A percentile compares a stretch with the other conserved stretches of the same genome.
These are phyloP conservation scores for Papiliotrema flavescens DNA, from an alignment of 1,284 basidiomycete species.

Conservation along the genomic window DNA sequence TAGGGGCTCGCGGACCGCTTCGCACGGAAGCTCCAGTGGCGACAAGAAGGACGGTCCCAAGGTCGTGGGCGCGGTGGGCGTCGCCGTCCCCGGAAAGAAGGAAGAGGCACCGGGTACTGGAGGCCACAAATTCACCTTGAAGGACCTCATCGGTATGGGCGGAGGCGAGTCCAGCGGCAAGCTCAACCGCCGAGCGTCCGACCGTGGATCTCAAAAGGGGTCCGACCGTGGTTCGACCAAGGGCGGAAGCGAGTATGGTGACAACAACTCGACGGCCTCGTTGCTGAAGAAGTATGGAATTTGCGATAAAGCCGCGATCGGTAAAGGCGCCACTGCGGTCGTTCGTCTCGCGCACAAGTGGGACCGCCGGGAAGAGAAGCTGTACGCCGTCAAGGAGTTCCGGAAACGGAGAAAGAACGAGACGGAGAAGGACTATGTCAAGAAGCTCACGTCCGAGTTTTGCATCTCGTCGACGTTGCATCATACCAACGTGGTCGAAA, in stretches of 20 bases:
- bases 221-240: conserved; percentile 44
- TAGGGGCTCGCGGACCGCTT: conserved; percentile 25
- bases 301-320: conserved; percentile 94
- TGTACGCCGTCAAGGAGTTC: conserved; percentile 99
- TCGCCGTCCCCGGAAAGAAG: conserved; percentile 27
- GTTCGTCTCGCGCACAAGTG: conserved; percentile 97
- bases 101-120: conserved; percentile 43
- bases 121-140: conserved; percentile 73
- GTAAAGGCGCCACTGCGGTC: conserved; percentile 95
- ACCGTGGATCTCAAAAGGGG: conserved; percentile 59
- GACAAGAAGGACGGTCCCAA: conserved; percentile 11
- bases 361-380: conserved; percentile 92
- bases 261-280: conserved; percentile 44
- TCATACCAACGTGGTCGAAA: conserved; percentile 95
- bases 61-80: conserved; percentile 15
- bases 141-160: conserved; percentile 63
- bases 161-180: conserved; percentile 56
- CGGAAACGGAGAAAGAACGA: conserved; percentile 97
- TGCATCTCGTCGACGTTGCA: conserved; percentile 98
- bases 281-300: conserved; percentile 92
- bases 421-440: conserved; percentile 98
- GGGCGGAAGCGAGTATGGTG: conserved; percentile 40
- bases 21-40: conserved; percentile 13
- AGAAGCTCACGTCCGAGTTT: conserved; percentile 99
- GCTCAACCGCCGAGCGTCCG: conserved; percentile 65